Conservation (phyloP, 2,329 filamentous ascomycete genomes). For the Colletotrichum salicis region DNA sequence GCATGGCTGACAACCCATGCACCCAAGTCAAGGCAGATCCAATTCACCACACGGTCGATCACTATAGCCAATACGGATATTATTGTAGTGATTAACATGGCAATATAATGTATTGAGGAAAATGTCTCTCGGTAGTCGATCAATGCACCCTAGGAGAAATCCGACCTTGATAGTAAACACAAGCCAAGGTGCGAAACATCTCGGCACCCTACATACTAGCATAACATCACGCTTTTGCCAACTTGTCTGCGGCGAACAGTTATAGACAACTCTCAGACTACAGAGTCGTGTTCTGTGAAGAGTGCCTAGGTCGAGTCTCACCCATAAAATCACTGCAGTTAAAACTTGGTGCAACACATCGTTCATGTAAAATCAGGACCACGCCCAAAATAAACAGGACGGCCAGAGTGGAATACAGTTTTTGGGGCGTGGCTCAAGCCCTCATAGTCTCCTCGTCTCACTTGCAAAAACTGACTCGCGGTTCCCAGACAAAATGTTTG, state of each 20-base stretch:
- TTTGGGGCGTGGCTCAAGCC: not conserved
- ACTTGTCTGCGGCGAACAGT: not conserved
- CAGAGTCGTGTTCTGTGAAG: not conserved
- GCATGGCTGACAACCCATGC: not conserved
- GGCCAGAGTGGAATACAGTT: not conserved
- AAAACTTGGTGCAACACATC: not conserved
- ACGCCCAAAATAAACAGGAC: not conserved
- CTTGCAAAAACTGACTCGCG: not conserved
- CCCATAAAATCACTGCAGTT: not conserved
- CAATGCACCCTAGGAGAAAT: not conserved
- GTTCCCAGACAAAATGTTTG: constrained; percentile 11
- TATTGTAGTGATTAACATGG: not conserved
- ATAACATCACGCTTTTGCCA: not conserved
- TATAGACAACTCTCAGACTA: too few species aligned
- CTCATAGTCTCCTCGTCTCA: not conserved
- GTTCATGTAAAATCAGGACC: not conserved
- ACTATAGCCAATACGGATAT: not conserved
- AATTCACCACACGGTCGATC: not conserved
- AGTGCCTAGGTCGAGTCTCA: too few species aligned
- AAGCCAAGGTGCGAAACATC: not conserved
- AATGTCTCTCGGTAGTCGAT: not conserved
- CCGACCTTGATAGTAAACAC: not conserved
- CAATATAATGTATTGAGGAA: not conserved
- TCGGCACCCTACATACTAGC: not conserved
- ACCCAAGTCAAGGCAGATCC: not conserved